Evolutionary conservation across 2,329 filamentous ascomycete genomes (phyloP).

Genomic region (Trichoderma sp.): DNA sequence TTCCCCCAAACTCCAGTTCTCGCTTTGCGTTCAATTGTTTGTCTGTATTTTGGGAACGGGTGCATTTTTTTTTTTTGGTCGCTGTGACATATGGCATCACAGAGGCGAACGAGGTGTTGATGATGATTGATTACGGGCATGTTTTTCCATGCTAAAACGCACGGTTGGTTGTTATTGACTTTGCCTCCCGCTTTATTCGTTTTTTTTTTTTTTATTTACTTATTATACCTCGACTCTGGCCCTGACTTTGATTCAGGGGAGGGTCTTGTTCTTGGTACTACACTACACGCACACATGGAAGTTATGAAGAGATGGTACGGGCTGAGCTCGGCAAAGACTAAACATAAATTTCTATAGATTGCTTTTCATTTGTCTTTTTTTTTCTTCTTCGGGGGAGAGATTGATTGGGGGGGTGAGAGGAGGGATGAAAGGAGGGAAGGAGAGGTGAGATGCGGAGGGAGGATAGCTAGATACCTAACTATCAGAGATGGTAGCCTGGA

Average conservation of each 20-base stretch:
- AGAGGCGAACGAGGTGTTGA: conserved; percentile 32
- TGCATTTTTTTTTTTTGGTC: conserved; percentile 22
- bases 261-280: conserved; percentile 21
- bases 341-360: conserved; percentile 17
- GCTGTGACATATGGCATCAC: conserved; percentile 21
- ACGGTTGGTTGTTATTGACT: conserved; percentile 23
- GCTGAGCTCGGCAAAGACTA: conserved; percentile 20
- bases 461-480: conserved; percentile 6
- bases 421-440: conserved; percentile 10
- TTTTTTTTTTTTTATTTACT: background rate
- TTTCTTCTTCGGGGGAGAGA: background rate
- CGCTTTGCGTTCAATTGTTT: conserved; percentile 12
- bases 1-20: background rate
- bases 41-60: conserved; percentile 18
- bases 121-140: conserved; percentile 31
- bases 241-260: background rate
- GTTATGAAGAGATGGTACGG: conserved; percentile 22
- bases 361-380: conserved; percentile 29
- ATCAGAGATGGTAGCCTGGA: background rate
- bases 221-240: conserved; percentile 21
- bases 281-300: conserved; percentile 19
- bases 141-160: conserved; percentile 17
- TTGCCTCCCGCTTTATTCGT: background rate
- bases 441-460: background rate
- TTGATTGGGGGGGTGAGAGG: background rate